Percentiles rank a stretch among this genome's conserved stretches.
phyloP scores from a whole-genome alignment of 2,329 filamentous ascomycete genomes.

The Fusarium transvaalense region DNA sequence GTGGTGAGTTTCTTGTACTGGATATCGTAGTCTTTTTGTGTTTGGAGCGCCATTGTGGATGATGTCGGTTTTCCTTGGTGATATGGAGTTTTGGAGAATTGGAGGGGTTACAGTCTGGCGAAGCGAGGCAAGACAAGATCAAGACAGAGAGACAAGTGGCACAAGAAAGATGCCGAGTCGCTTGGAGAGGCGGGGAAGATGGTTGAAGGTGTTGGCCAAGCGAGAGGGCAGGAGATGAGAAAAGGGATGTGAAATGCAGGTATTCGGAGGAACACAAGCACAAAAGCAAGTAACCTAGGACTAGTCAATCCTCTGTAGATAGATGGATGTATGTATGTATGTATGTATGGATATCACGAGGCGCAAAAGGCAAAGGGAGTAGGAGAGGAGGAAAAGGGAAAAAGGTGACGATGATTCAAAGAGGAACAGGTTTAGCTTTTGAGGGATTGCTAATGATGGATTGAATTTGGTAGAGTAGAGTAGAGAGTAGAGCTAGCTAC shows the following conservation, averaged over 20 bases:
- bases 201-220: conserved; percentile 26
- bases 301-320: conserved; percentile 7
- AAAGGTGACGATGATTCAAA: conserved; percentile 6
- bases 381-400: conserved; percentile 7
- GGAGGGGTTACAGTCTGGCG: conserved; percentile 23
- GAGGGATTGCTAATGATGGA: conserved; percentile 18
- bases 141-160: conserved; percentile 14
- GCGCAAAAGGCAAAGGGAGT: conserved; percentile 7
- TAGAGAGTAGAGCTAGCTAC: not conserved
- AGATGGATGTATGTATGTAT: not conserved
- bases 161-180: conserved; percentile 17
- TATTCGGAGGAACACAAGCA: conserved; percentile 32
- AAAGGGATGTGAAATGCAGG: conserved; percentile 13
- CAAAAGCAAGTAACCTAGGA: conserved; percentile 4
- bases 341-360: conserved; percentile 16
- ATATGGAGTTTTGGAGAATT: conserved; percentile 6
- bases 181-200: conserved; percentile 18
- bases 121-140: conserved; percentile 28
- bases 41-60: conserved; percentile 51
- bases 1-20: conserved; percentile 66
- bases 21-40: conserved; percentile 52
- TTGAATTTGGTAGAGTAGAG: not conserved
- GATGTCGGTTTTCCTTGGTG: conserved; percentile 8
- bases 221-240: not conserved
- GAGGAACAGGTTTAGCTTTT: conserved; percentile 40